These are phyloP conservation scores for Paraurostyla sp. DNA, from an alignment of 73 alveolate species.

Conservation along the genomic window DNA sequence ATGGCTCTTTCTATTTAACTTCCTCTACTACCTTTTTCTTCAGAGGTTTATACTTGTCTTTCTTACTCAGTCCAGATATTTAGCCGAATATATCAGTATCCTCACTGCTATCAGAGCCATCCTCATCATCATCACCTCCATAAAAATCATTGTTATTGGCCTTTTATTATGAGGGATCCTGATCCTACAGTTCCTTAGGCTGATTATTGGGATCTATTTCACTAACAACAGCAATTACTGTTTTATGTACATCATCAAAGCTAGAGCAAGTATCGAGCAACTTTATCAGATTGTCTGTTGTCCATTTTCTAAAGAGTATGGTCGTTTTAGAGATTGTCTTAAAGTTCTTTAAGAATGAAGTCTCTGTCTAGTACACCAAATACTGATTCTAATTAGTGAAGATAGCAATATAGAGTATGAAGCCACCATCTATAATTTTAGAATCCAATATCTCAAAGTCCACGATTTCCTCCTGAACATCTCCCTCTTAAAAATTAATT, in stretches of 20 bases:
- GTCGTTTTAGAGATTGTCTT: conserved; percentile 1
- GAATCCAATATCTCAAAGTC: conserved; percentile 49
- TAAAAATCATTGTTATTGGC: not conserved
- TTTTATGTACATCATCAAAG: conserved; percentile 3
- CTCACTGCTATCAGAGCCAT: not conserved
- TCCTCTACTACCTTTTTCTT: conserved; percentile 39
- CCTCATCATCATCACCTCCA: conserved; percentile 36
- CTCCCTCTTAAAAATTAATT: conserved; percentile 26
- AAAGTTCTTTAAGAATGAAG: not conserved
- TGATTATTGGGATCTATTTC: conserved; percentile 27
- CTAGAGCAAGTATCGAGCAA: not conserved
- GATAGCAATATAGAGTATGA: not conserved
- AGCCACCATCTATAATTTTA: not conserved
- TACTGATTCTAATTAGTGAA: conserved; percentile 37
- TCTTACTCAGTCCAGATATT: not conserved
- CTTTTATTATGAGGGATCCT: too few relatives aligned
- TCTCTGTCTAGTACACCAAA: conserved; percentile 10
- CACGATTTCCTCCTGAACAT: not conserved
- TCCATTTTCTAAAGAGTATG: not conserved
- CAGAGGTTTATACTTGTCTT: conserved; percentile 29
- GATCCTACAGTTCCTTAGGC: not conserved
- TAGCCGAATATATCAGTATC: conserved; percentile 52
- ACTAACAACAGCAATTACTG: conserved; percentile 18
- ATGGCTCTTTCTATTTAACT: not conserved
- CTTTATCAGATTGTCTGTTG: conserved; percentile 6